Evolutionary conservation across 1,284 basidiomycete species (phyloP).

Genomic region (Anthracocystis panici-leucophaei): DNA sequence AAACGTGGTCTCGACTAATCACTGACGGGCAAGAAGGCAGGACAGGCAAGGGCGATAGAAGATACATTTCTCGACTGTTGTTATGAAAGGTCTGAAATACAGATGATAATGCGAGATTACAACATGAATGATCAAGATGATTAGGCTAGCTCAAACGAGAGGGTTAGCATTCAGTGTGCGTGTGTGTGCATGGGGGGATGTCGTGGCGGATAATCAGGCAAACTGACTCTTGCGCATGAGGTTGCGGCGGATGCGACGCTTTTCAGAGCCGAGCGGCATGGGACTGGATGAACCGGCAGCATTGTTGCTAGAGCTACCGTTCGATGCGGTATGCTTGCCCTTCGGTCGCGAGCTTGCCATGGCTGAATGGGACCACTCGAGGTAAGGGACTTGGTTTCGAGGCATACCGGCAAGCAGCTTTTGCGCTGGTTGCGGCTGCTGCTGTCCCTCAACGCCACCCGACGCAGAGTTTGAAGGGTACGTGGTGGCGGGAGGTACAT

Average conservation of each 20-base stretch:
- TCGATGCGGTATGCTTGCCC: conserved; percentile 7
- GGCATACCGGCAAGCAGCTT: conserved; percentile 74
- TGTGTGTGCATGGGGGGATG: neutral
- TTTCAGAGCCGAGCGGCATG: conserved; percentile 75
- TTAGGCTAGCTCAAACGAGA: too few relatives aligned
- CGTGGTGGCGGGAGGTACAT: conserved; percentile 11
- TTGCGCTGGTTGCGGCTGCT: conserved; percentile 6
- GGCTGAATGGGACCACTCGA: conserved; percentile 81
- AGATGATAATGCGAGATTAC: neutral
- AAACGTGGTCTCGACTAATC: too few relatives aligned
- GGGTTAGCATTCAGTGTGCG: too few relatives aligned
- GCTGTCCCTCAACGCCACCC: neutral
- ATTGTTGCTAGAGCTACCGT: neutral
- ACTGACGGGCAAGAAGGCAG: too few relatives aligned
- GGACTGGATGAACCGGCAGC: neutral
- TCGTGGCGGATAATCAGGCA: conserved; percentile 11
- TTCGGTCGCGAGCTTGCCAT: conserved; percentile 37
- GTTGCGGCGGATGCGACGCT: conserved; percentile 82
- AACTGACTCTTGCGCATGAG: conserved; percentile 76
- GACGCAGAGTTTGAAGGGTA: neutral
- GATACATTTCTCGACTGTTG: too few relatives aligned
- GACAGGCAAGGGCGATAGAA: too few relatives aligned
- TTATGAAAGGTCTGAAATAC: neutral
- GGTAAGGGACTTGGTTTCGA: conserved; percentile 79
- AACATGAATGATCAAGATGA: neutral